These are phyloP conservation scores for Cokeromyces recurvatus DNA, from an alignment of 371 early-diverging fungal genomes.

Conservation along the genomic window DNA sequence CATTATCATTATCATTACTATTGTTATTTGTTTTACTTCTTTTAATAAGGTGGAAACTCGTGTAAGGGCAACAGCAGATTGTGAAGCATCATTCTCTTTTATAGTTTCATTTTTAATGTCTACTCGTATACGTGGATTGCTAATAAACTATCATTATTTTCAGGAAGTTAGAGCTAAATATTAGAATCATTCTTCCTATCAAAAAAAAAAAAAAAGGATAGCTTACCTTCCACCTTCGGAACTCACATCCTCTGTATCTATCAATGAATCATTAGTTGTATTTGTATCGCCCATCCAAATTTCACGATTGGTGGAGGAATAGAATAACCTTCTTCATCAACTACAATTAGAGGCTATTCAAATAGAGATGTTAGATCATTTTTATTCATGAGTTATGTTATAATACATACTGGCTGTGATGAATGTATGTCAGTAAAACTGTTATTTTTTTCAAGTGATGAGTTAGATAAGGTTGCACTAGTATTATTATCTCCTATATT, in stretches of 20 bases:
- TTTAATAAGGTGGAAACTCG: conserved; percentile 14
- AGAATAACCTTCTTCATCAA: conserved; percentile 19
- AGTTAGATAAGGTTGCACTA: too few relatives aligned
- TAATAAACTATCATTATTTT: not conserved
- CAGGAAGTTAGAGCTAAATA: not conserved
- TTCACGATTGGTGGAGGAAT: conserved; percentile 12
- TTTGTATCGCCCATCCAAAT: conserved; percentile 5
- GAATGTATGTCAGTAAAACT: conserved; percentile 13
- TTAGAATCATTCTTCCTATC: too few relatives aligned
- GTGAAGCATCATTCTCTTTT: conserved; percentile 24
- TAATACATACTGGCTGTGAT: conserved; percentile 13
- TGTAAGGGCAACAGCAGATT: conserved; percentile 20
- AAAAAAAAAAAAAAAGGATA: too few relatives aligned
- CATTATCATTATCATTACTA: conserved; percentile 9
- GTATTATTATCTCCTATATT: too few relatives aligned
- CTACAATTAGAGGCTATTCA: conserved; percentile 5
- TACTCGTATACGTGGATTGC: conserved; percentile 12
- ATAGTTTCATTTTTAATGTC: conserved; percentile 29
- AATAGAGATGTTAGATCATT: too few relatives aligned
- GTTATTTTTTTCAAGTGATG: too few relatives aligned
- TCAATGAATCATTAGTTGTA: conserved; percentile 5
- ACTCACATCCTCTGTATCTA: conserved; percentile 14
- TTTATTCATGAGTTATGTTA: too few relatives aligned
- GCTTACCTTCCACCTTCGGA: conserved; percentile 21
- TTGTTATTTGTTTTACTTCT: conserved; percentile 15